Conservation (phyloP, 441 rosid species). For the Adansonia rubrostipa region DNA sequence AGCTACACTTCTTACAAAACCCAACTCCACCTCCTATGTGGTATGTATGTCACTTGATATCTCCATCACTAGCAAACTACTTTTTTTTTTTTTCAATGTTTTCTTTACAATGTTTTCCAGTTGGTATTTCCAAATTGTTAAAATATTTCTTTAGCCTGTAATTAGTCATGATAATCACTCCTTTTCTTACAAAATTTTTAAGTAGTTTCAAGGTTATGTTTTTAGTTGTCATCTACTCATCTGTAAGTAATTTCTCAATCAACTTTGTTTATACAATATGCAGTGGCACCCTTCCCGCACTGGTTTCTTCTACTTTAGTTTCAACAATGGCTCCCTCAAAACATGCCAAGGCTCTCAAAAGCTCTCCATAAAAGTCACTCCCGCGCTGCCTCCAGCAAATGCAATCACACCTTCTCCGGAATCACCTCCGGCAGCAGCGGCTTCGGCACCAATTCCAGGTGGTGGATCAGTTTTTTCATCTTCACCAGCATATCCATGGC, state of each 20-base stretch:
- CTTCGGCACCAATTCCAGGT: conserved; percentile 57
- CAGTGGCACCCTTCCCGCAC: conserved; percentile 93
- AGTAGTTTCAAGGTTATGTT: neutral
- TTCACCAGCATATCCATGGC: conserved; percentile 83
- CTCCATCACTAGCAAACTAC: neutral
- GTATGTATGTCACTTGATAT: conserved; percentile 35
- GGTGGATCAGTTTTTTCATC: conserved; percentile 61
- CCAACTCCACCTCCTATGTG: conserved; percentile 67
- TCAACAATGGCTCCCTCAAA: conserved; percentile 66
- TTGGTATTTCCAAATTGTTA: neutral
- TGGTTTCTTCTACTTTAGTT: conserved; percentile 83
- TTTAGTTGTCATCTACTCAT: no score
- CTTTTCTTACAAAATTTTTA: neutral
- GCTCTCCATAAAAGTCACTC: conserved; percentile 62
- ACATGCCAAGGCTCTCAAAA: conserved; percentile 61
- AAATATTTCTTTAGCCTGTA: neutral
- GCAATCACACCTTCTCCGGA: conserved; percentile 26
- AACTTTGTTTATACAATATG: neutral
- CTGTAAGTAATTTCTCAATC: neutral
- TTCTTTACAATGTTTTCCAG: neutral
- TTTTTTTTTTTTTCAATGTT: neutral
- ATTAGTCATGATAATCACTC: neutral
- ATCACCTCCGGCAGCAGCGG: conserved; percentile 31
- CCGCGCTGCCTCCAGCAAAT: conserved; percentile 37
- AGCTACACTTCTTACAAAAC: conserved; percentile 77